Base-by-base conservation (phyloP, 805 yeast species). In the Myxozyma vanderwaltii region DNA sequence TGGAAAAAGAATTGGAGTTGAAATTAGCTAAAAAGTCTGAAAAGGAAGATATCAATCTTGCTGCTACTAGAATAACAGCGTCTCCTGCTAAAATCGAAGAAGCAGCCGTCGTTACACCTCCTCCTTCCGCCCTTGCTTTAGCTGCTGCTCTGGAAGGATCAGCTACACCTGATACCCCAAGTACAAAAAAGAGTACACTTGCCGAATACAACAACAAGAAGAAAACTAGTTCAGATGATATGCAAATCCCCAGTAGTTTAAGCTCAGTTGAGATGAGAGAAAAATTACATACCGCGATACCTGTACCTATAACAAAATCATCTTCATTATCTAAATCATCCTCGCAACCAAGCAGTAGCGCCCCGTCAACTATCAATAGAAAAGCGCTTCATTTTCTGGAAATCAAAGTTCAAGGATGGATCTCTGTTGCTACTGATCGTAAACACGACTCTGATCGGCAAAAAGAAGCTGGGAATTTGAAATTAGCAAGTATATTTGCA, bases 381-480 rank as follows among this genome's bases (percentile, higher is more conserved):
- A 66, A 47, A 8, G 54, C 50, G 15, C 29, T 43, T n/a, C 60
- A 57, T 27, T 38, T 52, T n/a, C 56, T 64, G n/a, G 54, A 48
- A 21, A 35, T 43, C 8, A 63, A 63, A 39, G 40, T 40, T 4
- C 63, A 61, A 33, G 61, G 67, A 12, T 79, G 81, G 81, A 63
- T 72, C 21, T 69, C 69, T 19, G 60, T 68, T 15, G 79, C 79
- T 0, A 69, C 76, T 6, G 63, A 65, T 6, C 71, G 74, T 58
- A 77, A 78, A 61, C 79, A 76, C 66, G 74, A 72, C 41, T 70
- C 77, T 13, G 81, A 78, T 60, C 58, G 68, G 1, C 72, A 72
- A 12, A 65, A 66, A 44, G 55, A 63, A 12, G 61, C 63, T 2
- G 65, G 72, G 6, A 61, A 73, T 49, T 65, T 61, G 27, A 65